Percentiles rank a stretch among this genome's conserved stretches.
Conservation (phyloP, 2,329 filamentous ascomycete species). For the Fusarium sp. region DNA sequence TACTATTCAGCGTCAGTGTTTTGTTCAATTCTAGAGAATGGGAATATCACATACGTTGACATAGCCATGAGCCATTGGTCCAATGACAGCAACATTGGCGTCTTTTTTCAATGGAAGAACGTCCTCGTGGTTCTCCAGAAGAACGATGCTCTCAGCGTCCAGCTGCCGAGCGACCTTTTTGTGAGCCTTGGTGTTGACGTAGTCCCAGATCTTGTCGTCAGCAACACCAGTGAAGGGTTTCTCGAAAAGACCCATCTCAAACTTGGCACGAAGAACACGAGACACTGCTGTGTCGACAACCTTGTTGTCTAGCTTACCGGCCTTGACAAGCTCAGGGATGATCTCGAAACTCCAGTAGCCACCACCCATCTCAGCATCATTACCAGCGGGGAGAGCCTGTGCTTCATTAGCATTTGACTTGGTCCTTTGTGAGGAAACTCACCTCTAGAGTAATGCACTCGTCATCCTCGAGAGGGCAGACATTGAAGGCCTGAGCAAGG, state of each 20-base stretch:
- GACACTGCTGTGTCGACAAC: conserved; percentile 74
- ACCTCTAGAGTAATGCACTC: conserved; percentile 71
- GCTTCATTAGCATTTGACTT: neutral
- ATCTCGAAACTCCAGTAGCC: conserved; percentile 76
- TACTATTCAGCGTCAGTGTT: conserved; percentile 56
- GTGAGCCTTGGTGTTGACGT: conserved; percentile 71
- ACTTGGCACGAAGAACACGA: conserved; percentile 74
- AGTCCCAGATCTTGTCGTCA: conserved; percentile 63
- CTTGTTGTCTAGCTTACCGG: conserved; percentile 68
- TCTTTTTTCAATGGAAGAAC: conserved; percentile 68
- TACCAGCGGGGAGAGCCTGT: conserved; percentile 72
- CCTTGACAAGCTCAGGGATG: conserved; percentile 72
- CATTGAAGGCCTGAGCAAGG: conserved; percentile 70
- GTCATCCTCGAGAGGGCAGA: conserved; percentile 71
- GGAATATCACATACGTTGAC: conserved; percentile 67
- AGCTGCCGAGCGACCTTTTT: conserved; percentile 70
- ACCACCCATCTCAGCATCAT: conserved; percentile 81
- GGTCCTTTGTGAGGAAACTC: conserved; percentile 3
- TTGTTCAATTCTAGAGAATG: neutral
- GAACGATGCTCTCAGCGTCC: conserved; percentile 71
- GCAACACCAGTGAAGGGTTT: conserved; percentile 71
- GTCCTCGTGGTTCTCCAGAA: conserved; percentile 68
- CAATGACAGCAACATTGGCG: conserved; percentile 78
- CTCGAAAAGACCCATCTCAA: conserved; percentile 77
- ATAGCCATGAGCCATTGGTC: conserved; percentile 77